These are phyloP conservation scores for Coemansia sp. DNA, from an alignment of 192 early-diverging fungal species.

Conservation along the genomic window DNA sequence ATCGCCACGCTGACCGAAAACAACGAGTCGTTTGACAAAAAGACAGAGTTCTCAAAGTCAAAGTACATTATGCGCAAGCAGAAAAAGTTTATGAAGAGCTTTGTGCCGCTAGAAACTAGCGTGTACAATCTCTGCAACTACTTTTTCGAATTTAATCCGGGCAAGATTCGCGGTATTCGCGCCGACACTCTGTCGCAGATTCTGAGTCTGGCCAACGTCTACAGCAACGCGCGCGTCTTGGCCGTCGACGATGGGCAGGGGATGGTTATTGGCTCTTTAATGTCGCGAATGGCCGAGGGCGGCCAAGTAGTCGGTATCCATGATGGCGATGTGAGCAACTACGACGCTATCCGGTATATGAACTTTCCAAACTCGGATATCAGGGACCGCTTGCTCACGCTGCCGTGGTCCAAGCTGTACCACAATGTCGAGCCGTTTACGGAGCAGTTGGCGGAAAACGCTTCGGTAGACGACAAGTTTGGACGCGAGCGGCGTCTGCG, in stretches of 20 bases:
- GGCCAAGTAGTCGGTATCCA: conserved; percentile 75
- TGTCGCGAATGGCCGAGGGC: conserved; percentile 73
- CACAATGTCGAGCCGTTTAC: conserved; percentile 60
- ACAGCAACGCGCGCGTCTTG: conserved; percentile 67
- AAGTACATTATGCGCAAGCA: conserved; percentile 93
- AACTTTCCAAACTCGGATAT: conserved; percentile 63
- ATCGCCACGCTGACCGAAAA: conserved; percentile 82
- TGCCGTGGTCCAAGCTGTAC: conserved; percentile 76
- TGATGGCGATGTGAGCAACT: conserved; percentile 73
- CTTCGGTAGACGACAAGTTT: conserved; percentile 56
- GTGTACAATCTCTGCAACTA: conserved; percentile 77
- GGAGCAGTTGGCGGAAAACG: conserved; percentile 57
- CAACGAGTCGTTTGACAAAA: conserved; percentile 84
- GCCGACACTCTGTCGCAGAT: conserved; percentile 93
- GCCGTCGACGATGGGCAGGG: conserved; percentile 94
- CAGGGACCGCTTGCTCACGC: conserved; percentile 59
- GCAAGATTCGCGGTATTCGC: conserved; percentile 75
- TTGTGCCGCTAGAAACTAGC: conserved; percentile 78
- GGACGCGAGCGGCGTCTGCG: conserved; percentile 61
- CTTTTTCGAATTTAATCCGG: conserved; percentile 77
- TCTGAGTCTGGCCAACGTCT: conserved; percentile 81
- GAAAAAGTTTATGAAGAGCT: conserved; percentile 84
- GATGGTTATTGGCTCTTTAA: conserved; percentile 75
- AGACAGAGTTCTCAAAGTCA: conserved; percentile 94
- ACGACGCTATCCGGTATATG: conserved; percentile 76